Base-by-base conservation (phyloP, 352 stramenopile species). In the Blastocystis sp. region DNA sequence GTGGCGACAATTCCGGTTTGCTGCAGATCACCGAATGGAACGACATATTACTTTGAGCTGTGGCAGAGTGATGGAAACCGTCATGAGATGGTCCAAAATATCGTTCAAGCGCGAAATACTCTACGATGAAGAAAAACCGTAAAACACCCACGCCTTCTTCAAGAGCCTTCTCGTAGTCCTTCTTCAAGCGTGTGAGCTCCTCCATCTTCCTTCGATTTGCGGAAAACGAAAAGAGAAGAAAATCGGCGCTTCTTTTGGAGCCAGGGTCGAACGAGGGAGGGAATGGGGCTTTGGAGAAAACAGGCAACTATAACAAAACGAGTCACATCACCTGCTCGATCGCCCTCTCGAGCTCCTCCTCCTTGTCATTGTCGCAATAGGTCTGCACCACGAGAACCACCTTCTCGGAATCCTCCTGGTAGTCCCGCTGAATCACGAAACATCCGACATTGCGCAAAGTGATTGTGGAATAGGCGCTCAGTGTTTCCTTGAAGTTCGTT, bases 111-210 rank as follows among this genome's bases (percentile, higher is more conserved):
- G 74, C 9, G 34, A 40, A 38, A 84, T 28, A 40, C n/a, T 84
- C 74, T 84, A 84, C n/a, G 57, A 38, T 48, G 66, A 45, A 42
- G 3, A 38, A 0, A 48, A 28, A 11, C 38, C n/a, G 11, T 42
- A 14, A 24, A 24, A 4, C 48, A 34, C 9, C 14, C 69, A 84
- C 74, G 10, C 74, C 74, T 19, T 84, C 74, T 84, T 84, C 74
- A n/a, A 84, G 61, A 52, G 74, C 74, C 74, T 84, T 84, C 74
- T 84, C 74, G 45, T 84, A 84, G 38, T 84, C 74, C 74, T 84
- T 84, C 38, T 84, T 84, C 14, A 34, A 34, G 28, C 42, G 21
- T 38, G 65, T 68, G 38, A 84, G 40, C 60, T 84, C 60, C 11
- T 84, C 74, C 74, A 84, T 84, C 45, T 54, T 21, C 62, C 17